Conservation (phyloP, 352 stramenopile genomes). For the Globisporangium sylvaticum region DNA sequence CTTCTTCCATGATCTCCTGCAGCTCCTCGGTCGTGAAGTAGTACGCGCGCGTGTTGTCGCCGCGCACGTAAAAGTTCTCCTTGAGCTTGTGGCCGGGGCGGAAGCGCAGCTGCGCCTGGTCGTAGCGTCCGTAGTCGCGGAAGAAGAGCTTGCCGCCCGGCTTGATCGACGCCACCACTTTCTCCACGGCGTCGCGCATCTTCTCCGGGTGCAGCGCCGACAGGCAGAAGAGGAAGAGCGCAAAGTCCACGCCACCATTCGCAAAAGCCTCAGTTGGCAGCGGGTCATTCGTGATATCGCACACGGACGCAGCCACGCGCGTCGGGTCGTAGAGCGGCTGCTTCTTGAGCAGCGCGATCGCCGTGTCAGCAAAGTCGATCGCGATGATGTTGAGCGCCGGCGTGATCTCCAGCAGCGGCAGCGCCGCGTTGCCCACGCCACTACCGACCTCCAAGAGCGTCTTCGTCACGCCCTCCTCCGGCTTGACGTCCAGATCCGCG, state of each 20-base stretch:
- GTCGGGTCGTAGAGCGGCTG: conserved; percentile 76
- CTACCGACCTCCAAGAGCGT: conserved; percentile 93
- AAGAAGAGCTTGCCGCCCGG: conserved; percentile 88
- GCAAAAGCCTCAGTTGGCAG: conserved; percentile 49
- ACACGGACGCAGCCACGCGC: conserved; percentile 70
- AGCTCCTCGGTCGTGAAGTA: conserved; percentile 91
- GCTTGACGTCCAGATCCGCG: conserved; percentile 66
- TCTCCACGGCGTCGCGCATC: conserved; percentile 81
- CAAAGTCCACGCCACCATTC: conserved; percentile 76
- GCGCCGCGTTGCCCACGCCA: conserved; percentile 93
- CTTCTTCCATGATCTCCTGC: conserved; percentile 48
- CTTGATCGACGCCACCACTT: conserved; percentile 80
- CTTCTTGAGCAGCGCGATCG: conserved; percentile 90
- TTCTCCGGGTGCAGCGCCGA: conserved; percentile 90
- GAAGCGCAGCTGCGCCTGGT: conserved; percentile 95
- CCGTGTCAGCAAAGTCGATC: conserved; percentile 92
- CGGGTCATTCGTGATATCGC: conserved; percentile 81
- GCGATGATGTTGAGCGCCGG: conserved; percentile 81
- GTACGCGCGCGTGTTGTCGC: conserved; percentile 94
- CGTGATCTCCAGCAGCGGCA: conserved; percentile 93
- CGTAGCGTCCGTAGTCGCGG: conserved; percentile 94
- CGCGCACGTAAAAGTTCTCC: conserved; percentile 94
- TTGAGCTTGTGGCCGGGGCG: conserved; percentile 81
- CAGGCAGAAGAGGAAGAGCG: conserved; percentile 85
- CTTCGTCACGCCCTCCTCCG: conserved; percentile 42